Conservation (phyloP, 331 rosid genomes). For the Ulmus americana region DNA sequence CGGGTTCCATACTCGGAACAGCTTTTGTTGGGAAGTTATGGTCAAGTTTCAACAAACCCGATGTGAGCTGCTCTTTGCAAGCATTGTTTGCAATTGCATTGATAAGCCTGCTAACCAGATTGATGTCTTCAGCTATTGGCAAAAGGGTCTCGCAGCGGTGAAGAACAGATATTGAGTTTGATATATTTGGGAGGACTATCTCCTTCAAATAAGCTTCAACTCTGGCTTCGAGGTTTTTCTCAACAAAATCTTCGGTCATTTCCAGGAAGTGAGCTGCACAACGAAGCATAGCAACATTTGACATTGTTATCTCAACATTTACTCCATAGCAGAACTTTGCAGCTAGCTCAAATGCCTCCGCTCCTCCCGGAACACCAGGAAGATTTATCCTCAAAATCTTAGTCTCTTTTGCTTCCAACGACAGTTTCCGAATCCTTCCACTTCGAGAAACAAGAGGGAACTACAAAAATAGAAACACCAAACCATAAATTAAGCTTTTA, state of each 20-base stretch:
- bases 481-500: constrained; percentile 12
- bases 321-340: constrained; percentile 91
- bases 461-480: constrained; percentile 36
- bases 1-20: constrained; percentile 51
- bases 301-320: constrained; percentile 54
- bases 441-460: constrained; percentile 81
- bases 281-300: constrained; percentile 70
- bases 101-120: constrained; percentile 60
- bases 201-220: constrained; percentile 68
- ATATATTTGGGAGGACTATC: constrained; percentile 58
- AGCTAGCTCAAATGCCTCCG: constrained; percentile 83
- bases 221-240: constrained; percentile 57
- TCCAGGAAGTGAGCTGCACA: constrained; percentile 70
- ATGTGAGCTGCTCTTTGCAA: constrained; percentile 86
- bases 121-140: constrained; percentile 68
- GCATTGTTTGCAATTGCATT: constrained; percentile 79
- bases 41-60: constrained; percentile 79
- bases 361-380: constrained; percentile 67
- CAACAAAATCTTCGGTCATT: constrained; percentile 85
- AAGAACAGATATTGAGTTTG: constrained; percentile 67
- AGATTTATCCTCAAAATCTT: constrained; percentile 56
- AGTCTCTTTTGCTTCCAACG: constrained; percentile 72
- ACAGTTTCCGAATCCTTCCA: constrained; percentile 70
- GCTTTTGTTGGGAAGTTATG: constrained; percentile 61
- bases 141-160: constrained; percentile 69